These are phyloP conservation scores for Penicillium olsonii DNA, from an alignment of 2,329 filamentous ascomycete genomes.

Conservation along the genomic window DNA sequence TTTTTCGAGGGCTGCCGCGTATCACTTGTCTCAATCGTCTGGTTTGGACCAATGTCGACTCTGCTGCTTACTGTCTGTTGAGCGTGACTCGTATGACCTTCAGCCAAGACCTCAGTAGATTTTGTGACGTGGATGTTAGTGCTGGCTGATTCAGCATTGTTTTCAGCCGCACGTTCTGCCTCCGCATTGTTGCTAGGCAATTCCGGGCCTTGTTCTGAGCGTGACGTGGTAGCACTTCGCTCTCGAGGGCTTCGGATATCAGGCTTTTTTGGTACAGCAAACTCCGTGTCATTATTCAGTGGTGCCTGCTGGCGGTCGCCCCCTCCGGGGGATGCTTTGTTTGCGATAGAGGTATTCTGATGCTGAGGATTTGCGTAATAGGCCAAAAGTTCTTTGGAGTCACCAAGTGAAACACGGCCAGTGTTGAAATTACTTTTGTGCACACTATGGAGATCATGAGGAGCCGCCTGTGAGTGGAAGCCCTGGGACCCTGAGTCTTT, in stretches of 20 bases:
- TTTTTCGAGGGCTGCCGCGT: slow-evolving; percentile 10
- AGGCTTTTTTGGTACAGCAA: not conserved
- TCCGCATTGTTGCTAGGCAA: not conserved
- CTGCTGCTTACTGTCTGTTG: not conserved
- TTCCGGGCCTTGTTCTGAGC: not conserved
- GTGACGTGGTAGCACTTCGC: no score
- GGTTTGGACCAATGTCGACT: not conserved
- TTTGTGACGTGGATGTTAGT: not conserved
- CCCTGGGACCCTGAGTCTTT: slow-evolving; percentile 7
- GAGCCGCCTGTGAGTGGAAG: slow-evolving; percentile 15
- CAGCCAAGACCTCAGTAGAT: not conserved
- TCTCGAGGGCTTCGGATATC: no score
- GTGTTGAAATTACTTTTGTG: not conserved
- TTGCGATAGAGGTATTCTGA: not conserved
- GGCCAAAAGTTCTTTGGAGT: slow-evolving; percentile 12
- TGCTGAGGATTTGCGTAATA: not conserved
- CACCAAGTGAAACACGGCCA: not conserved
- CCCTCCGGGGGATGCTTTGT: not conserved
- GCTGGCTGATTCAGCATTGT: not conserved
- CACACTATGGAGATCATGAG: not conserved
- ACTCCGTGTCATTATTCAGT: not conserved
- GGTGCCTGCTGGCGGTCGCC: not conserved
- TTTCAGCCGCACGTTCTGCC: not conserved
- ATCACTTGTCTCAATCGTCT: not conserved
- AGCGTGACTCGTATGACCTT: not conserved